Evolutionary conservation across 2,329 filamentous ascomycete genomes (phyloP).

Genomic region (Colletotrichum sidae): DNA sequence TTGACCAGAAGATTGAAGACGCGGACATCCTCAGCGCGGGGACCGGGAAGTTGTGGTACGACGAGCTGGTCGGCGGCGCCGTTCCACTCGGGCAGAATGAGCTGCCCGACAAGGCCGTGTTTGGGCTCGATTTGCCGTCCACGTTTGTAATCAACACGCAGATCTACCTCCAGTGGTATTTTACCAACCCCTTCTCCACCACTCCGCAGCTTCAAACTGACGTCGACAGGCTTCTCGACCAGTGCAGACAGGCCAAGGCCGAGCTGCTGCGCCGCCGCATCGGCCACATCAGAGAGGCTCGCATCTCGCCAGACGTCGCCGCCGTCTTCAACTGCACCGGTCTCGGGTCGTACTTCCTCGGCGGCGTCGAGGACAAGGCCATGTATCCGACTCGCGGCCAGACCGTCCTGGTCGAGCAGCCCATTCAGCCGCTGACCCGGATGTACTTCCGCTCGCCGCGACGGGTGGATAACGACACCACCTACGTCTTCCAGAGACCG

Average conservation of each 20-base stretch:
- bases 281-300: slow-evolving; percentile 79
- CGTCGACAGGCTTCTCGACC: slow-evolving; percentile 68
- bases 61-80: slow-evolving; percentile 52
- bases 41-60: slow-evolving; percentile 55
- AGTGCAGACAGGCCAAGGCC: slow-evolving; percentile 81
- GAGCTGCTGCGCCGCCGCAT: slow-evolving; percentile 72
- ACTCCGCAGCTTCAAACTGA: neutral
- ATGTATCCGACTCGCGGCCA: slow-evolving; percentile 86
- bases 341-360: slow-evolving; percentile 78
- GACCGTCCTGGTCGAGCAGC: slow-evolving; percentile 51
- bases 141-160: slow-evolving; percentile 74
- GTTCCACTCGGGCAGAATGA: slow-evolving; percentile 42
- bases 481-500: slow-evolving; percentile 57
- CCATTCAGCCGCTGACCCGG: slow-evolving; percentile 48
- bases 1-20: slow-evolving; percentile 38
- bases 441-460: slow-evolving; percentile 54
- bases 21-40: slow-evolving; percentile 47
- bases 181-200: neutral
- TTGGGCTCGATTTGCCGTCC: slow-evolving; percentile 47
- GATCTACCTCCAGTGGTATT: slow-evolving; percentile 82
- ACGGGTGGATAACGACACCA: slow-evolving; percentile 53
- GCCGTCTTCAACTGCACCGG: slow-evolving; percentile 86
- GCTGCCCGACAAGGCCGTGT: slow-evolving; percentile 48
- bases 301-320: slow-evolving; percentile 65
- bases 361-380: slow-evolving; percentile 81